Base-by-base conservation (phyloP, 2,329 filamentous ascomycete genomes). In the Knufia petricola region DNA sequence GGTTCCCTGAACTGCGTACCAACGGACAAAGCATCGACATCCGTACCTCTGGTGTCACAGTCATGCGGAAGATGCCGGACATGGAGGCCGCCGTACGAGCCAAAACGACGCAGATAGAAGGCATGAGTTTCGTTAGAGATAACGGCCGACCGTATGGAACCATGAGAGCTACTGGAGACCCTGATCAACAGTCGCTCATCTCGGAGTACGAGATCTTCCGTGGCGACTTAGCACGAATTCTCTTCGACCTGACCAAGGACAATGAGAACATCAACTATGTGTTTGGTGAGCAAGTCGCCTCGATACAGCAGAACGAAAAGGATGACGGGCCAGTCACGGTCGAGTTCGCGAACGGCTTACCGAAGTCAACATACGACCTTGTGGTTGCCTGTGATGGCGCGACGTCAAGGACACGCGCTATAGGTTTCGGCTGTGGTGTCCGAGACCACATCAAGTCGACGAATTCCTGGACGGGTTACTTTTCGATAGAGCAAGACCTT, bases 311-410 rank as follows among this genome's bases (percentile, higher is more conserved):
- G 34, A 34, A 51, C 37, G 55, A 53, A 12, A 51, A 56, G 3
- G 55, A 61, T 6, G 58, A 62, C n/a, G 61, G 61, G 1, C 63
- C 64, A 2, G 56, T 70, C 39, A 61, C 53, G 1, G 68, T 74
- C 24, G 62, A 68, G 24, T 72, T 73, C 51, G 54, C 60, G 12
- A 69, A 69, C 36, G 61, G 65, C 21, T 52, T 58, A 2, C 62
- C 63, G 6, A 52, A 62, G 3, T 43, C 63, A 3, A 56, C 65
- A n/a, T 75, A 63, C 52, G 72, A 75, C 48, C 65, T 76, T 2
- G 66, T 76, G 13, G 67, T 76, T 10, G 72, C 69, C 19, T 69
- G 67, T 48, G 73, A 76, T 50, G 73, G 73, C 1, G 59, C 69
- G 9, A 69, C 64, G 1, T 76, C 73, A 2, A 61, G 66, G 34